Evolutionary conservation across 768 basidiomycete genomes (phyloP), one percentile per base, ranked within the genome.

Genomic region (Erythrobasidium yunnanense): DNA sequence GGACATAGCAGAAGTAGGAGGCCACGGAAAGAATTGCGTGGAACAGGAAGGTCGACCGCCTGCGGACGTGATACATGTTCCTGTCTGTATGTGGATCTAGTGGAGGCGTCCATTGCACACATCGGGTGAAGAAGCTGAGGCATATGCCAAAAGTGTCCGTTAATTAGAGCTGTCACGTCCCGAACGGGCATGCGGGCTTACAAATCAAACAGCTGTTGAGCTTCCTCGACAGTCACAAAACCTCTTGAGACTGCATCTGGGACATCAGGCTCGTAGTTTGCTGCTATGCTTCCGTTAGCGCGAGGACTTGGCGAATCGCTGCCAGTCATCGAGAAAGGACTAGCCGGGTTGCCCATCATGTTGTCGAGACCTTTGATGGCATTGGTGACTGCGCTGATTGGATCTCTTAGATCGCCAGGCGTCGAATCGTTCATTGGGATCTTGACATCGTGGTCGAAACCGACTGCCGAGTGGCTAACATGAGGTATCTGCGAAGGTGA

Each of bases 1-100:
- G 60, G 2, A 63, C 47, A 32, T 63, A 63, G 60, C 60, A 63
- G 60, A 63, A 66, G 29, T 66, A 66, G 2, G 65, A 54, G n/a
- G 58, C 65, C 2, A 66, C 65, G 2, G 65, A 25, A 18, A 54
- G 29, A 27, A 66, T 66, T 6, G 65, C 29, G 34, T 66, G 65
- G 29, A 66, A 66, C 18, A 66, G 65, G 45, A 66, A 55, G 6
- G 65, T 54, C 18, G 65, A 66, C 20, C 65, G 65, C n/a, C 55
- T 2, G 11, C 65, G 53, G 29, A 66, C 65, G 45, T 66, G 65
- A 27, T 66, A 45, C 51, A 66, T 56, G 23, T 66, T 66, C 8
- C 65, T 18, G 23, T 66, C 65, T 22, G 27, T 54, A 25, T 66
- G 51, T 20, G n/a, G 2, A n/a, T 63, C 65, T 8, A 66, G 32